Base-by-base conservation (phyloP, 352 stramenopile species). In the Globisporangium parvum region DNA sequence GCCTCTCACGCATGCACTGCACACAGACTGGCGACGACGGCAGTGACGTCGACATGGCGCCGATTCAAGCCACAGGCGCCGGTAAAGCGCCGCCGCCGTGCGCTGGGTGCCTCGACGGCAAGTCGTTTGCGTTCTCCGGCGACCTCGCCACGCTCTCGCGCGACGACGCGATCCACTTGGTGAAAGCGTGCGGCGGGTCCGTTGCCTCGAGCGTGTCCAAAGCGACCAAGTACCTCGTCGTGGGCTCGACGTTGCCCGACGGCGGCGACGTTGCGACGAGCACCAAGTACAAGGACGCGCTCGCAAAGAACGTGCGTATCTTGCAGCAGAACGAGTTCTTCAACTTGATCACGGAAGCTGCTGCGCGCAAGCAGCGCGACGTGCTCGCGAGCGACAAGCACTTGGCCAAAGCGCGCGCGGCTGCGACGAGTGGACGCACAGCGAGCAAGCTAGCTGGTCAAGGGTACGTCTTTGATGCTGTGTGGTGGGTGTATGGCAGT, bases 231-330 rank as follows among this genome's bases (percentile, higher is more conserved):
- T 91, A 89, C 52, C 59, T 95, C 44, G 80, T 95, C 11, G 61
- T 88, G 14, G 85, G 85, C 6, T 28, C 70, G 17, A 73, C 71
- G 21, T 64, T 95, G 12, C 81, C 92, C 37, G 72, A 91, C 11
- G 81, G 85, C 28, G 80, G 74, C 9, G 65, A 85, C 21, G 69
- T 93, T 18, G 65, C 67, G 2, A 51, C 66, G 2, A 66, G 80
- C 39, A 51, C 57, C 55, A 98, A 98, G 70, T 98, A 96, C 73
- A 87, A 86, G 53, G 91, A 96, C 47, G 91, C 89, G 12, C 57
- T 86, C 23, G 75, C 70, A 2, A 92, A 93, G 57, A 90, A 93
- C 59, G 76, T 91, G n/a, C 73, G 80, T 37, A 76, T 95, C 28
- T 50, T 95, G 54, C 87, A 80, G n/a, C 83, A 95, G 59, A 88